phyloP scores from a whole-genome alignment of 2,329 filamentous ascomycete species.

The Fusarium equiseti region DNA sequence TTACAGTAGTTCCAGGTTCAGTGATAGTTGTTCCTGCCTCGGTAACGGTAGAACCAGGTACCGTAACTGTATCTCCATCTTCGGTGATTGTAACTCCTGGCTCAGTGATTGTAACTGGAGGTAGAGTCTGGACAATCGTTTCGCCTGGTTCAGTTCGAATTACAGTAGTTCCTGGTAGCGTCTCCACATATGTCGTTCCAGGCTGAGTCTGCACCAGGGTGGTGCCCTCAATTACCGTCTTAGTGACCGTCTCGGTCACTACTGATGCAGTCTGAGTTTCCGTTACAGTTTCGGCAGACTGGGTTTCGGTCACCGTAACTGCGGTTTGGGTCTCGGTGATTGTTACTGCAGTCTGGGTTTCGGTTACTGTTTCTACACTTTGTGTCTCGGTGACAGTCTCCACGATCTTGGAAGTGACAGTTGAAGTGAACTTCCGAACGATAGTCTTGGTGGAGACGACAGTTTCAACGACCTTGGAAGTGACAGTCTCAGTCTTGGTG shows the following conservation, averaged over 20 bases:
- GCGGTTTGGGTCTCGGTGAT: neutral
- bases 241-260: neutral
- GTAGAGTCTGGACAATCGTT: slow-evolving; percentile 15
- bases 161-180: neutral
- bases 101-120: neutral
- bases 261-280: slow-evolving; percentile 6
- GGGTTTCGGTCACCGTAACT: neutral
- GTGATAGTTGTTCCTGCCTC: slow-evolving; percentile 18
- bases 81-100: slow-evolving; percentile 7
- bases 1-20: slow-evolving; percentile 18
- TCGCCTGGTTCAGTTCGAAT: slow-evolving; percentile 8
- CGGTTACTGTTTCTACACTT: slow-evolving; percentile 1
- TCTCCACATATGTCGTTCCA: neutral
- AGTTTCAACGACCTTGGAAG: slow-evolving; percentile 10
- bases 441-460: neutral
- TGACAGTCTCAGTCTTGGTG: slow-evolving; percentile 3
- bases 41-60: neutral
- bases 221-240: slow-evolving; percentile 8
- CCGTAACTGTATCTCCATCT: slow-evolving; percentile 16
- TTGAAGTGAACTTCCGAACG: neutral
- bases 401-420: neutral
- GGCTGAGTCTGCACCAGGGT: slow-evolving; percentile 16
- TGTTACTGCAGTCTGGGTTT: neutral
- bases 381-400: neutral
- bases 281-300: slow-evolving; percentile 6